Evolutionary conservation across 352 stramenopile genomes (phyloP).

Genomic region (Ophiocytium majus): DNA sequence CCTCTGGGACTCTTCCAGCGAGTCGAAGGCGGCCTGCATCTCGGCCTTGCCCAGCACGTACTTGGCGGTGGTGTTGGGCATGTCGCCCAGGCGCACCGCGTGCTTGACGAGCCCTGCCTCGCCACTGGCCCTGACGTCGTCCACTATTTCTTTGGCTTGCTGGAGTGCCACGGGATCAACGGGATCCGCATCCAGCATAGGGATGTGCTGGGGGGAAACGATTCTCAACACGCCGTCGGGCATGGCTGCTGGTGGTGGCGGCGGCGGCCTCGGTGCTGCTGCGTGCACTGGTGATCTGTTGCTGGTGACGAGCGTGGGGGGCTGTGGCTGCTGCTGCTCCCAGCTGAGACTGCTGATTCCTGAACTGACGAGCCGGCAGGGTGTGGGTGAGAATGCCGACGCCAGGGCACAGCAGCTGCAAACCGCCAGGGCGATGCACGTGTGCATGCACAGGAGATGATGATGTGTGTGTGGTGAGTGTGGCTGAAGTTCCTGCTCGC

Average conservation of each 20-base stretch:
- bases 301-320: no score
- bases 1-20: slow-evolving; percentile 67
- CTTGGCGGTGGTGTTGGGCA: slow-evolving; percentile 48
- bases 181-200: slow-evolving; percentile 60
- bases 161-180: slow-evolving; percentile 67
- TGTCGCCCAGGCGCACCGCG: slow-evolving; percentile 60
- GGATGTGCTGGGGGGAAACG: slow-evolving; percentile 29
- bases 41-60: slow-evolving; percentile 63
- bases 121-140: slow-evolving; percentile 59
- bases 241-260: not conserved
- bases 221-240: slow-evolving; percentile 25
- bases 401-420: no score
- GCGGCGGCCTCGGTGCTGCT: no score
- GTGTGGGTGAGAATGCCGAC: no score
- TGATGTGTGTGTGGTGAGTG: no score
- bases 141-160: slow-evolving; percentile 66
- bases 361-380: no score
- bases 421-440: no score
- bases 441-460: no score
- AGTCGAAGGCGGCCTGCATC: slow-evolving; percentile 72
- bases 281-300: no score
- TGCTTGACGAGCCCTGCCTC: slow-evolving; percentile 58
- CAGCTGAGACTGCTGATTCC: no score
- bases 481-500: no score
- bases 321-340: no score